phyloP scores from a whole-genome alignment of 345 rosid species.

The Orychophragmus violaceus region DNA sequence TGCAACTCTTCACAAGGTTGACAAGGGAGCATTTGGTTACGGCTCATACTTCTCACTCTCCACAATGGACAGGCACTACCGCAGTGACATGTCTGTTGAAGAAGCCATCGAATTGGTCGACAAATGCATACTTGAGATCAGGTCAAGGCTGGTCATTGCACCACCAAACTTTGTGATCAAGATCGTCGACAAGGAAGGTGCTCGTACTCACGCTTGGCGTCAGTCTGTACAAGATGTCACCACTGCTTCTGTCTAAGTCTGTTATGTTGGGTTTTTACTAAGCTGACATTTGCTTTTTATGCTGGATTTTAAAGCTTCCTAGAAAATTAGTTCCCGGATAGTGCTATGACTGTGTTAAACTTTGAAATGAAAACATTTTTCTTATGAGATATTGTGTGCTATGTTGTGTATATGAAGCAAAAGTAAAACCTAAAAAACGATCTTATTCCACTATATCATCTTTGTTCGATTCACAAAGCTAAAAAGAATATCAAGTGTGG shows the following conservation, averaged over 20 bases:
- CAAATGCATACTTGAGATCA: slow-evolving; percentile 82
- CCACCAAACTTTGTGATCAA: slow-evolving; percentile 93
- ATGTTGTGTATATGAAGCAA: neutral
- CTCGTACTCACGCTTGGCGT: slow-evolving; percentile 81
- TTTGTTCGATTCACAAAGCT: neutral
- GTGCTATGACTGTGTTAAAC: neutral
- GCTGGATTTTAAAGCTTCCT: neutral
- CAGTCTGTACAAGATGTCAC: slow-evolving; percentile 54
- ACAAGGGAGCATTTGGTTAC: slow-evolving; percentile 92
- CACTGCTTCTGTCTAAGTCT: slow-evolving; percentile 28
- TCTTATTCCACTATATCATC: too few species aligned
- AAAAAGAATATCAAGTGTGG: neutral
- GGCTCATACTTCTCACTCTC: slow-evolving; percentile 86
- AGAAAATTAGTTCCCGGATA: slow-evolving; percentile 12
- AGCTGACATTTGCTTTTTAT: neutral
- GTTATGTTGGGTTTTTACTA: neutral
- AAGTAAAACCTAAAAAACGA: neutral
- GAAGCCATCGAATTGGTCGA: slow-evolving; percentile 81
- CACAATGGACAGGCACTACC: slow-evolving; percentile 94
- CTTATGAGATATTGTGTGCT: neutral
- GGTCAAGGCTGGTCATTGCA: slow-evolving; percentile 84
- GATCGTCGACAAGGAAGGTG: slow-evolving; percentile 91
- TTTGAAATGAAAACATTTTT: neutral
- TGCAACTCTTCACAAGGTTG: too few species aligned
- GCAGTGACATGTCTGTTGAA: slow-evolving; percentile 79